Conservation (phyloP, 805 yeast genomes). For the Yarrowia sp. region DNA sequence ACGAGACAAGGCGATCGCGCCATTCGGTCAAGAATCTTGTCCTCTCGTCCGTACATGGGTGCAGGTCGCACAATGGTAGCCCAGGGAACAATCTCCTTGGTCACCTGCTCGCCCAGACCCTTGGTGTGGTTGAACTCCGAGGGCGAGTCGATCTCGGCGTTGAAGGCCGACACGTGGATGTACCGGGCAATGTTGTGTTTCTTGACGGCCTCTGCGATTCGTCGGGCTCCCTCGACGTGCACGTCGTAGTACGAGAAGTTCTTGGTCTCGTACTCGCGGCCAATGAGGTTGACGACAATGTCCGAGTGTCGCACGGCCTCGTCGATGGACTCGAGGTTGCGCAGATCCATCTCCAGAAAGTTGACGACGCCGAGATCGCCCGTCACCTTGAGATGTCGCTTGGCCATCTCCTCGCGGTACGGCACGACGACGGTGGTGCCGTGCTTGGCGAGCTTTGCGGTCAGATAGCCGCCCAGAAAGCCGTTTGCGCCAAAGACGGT, state of each 20-base stretch:
- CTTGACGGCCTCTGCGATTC: constrained; percentile 71
- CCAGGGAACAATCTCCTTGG: constrained; percentile 64
- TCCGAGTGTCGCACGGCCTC: constrained; percentile 78
- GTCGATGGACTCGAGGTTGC: constrained; percentile 73
- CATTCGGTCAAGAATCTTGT: constrained; percentile 60
- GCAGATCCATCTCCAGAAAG: constrained; percentile 75
- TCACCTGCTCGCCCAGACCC: constrained; percentile 73
- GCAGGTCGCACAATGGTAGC: constrained; percentile 84
- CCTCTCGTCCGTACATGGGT: constrained; percentile 74
- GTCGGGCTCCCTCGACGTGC: constrained; percentile 71
- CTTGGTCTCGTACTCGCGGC: constrained; percentile 72
- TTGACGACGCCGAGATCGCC: constrained; percentile 89
- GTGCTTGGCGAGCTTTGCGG: constrained; percentile 72
- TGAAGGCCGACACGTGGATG: constrained; percentile 76
- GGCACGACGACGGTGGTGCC: constrained; percentile 78
- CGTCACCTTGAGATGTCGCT: constrained; percentile 72
- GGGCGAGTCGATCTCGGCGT: constrained; percentile 64
- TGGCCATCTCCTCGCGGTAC: constrained; percentile 75
- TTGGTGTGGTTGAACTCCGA: constrained; percentile 77
- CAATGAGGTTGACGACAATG: constrained; percentile 76
- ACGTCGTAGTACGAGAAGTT: constrained; percentile 81
- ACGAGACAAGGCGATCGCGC: constrained; percentile 58
- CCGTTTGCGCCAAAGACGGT: constrained; percentile 86
- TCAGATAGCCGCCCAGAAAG: constrained; percentile 69
- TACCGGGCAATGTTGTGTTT: constrained; percentile 70